Conservation (phyloP, 2,329 filamentous ascomycete species). For the Cordyceps javanica region DNA sequence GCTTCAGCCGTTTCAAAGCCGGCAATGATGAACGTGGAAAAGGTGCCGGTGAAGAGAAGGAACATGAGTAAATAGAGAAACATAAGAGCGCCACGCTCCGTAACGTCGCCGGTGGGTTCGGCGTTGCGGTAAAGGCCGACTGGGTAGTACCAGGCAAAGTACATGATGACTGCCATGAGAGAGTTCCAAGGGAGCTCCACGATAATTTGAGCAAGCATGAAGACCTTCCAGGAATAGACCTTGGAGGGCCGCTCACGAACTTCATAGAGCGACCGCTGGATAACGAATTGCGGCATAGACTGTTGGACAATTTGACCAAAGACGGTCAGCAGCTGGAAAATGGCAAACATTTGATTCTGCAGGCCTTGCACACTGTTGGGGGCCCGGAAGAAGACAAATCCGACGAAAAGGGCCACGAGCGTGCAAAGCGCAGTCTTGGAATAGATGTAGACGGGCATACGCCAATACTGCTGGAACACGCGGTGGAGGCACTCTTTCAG, state of each 20-base stretch:
- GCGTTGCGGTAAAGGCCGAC: constrained; percentile 72
- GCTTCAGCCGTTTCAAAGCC: constrained; percentile 69
- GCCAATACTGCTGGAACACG: constrained; percentile 90
- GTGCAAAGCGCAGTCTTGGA: constrained; percentile 67
- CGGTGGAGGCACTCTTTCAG: constrained; percentile 61
- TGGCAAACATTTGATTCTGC: constrained; percentile 80
- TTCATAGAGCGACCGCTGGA: constrained; percentile 76
- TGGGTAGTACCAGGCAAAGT: constrained; percentile 79
- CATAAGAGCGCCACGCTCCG: constrained; percentile 69
- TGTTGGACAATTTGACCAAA: constrained; percentile 76
- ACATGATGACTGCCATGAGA: constrained; percentile 70
- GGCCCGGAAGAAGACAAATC: constrained; percentile 71
- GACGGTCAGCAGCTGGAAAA: constrained; percentile 78
- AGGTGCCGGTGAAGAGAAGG: constrained; percentile 75
- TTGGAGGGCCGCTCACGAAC: constrained; percentile 79
- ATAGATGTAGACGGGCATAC: constrained; percentile 83
- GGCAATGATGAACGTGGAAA: constrained; percentile 71
- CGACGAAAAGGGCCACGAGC: constrained; percentile 66
- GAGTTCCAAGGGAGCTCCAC: constrained; percentile 84
- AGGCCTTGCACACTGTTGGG: constrained; percentile 69
- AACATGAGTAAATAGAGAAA: constrained; percentile 72
- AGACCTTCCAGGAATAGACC: constrained; percentile 78
- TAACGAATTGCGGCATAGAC: constrained; percentile 81
- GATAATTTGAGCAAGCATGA: constrained; percentile 75
- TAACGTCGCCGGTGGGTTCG: constrained; percentile 49